Evolutionary conservation across 768 basidiomycete genomes (phyloP).

Genomic region (Rhodosporidiobolus odoratus): DNA sequence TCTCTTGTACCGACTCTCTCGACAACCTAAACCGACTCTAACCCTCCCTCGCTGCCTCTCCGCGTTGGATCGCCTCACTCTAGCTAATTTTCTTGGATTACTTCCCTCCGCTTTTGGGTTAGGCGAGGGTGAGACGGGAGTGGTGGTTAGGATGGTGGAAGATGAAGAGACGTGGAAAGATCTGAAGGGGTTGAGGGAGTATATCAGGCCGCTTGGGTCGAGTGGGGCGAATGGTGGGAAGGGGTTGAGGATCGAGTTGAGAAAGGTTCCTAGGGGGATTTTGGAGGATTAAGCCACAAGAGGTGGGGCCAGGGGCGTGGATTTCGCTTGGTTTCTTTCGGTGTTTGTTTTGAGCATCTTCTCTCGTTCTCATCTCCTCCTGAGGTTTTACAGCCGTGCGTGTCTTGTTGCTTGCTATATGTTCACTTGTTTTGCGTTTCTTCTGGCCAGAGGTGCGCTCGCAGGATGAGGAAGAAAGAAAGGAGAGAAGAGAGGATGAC

Average conservation of each 20-base stretch:
- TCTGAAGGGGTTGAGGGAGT: not conserved
- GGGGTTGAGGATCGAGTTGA: not conserved
- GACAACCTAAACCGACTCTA: not conserved
- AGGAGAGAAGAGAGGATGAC: no score
- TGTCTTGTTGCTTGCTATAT: no score
- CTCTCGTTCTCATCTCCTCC: no score
- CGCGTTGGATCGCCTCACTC: not conserved
- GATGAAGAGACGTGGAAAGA: not conserved
- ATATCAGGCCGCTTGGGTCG: not conserved
- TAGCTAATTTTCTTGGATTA: not conserved
- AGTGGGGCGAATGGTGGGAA: not conserved
- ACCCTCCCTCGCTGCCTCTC: not conserved
- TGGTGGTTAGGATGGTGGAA: not conserved
- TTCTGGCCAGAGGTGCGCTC: no score
- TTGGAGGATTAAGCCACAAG: no score
- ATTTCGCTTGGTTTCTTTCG: no score
- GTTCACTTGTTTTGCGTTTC: no score
- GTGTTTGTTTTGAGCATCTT: no score
- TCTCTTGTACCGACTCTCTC: not conserved
- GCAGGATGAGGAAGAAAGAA: no score
- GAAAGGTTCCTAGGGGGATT: not conserved
- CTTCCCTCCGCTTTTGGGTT: not conserved
- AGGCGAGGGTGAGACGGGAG: not conserved
- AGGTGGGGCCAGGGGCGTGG: no score
- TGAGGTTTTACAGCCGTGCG: no score